Base-by-base conservation (phyloP, 1,284 basidiomycete species). In the Pyrrhoderma noxium region DNA sequence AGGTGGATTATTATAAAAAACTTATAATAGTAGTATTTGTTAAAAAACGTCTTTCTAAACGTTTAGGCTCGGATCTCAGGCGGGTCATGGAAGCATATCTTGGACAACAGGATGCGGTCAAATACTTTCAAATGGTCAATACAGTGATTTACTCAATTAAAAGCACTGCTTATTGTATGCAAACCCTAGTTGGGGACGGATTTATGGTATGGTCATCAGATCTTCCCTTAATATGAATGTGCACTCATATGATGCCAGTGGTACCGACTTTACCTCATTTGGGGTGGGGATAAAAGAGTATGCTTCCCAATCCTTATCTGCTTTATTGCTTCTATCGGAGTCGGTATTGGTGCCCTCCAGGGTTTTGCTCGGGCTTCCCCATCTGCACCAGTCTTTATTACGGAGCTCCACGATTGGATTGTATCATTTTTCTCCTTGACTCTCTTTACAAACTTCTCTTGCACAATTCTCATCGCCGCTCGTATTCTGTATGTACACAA, bases 111-210 rank as follows among this genome's bases (percentile, higher is more conserved):
- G 42, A 52, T 34, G 13, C 53, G 23, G 36, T 37, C 13, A 39
- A 23, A 18, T 45, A 55, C 45, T 47, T 65, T 50, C 58, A 60
- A 22, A 51, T 58, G 21, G 58, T 65, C n/a, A 62, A 63, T 9
- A 58, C 62, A n/a, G 60, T 61, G 23, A 61, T 61, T 1, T 65
- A 64, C 38, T 43, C 64, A 9, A 59, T 64, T 23, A 63, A 64
- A 22, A 65, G 61, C 27, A 57, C 62, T 14, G 57, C 64, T 8
- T 67, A 67, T 50, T 55, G 60, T 13, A 55, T 58, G 8, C 66
- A 68, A 55, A 67, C 65, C 1, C 50, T 68, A 19, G 61, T 67
- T 19, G 65, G 65, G 7, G 65, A 67, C 51, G 60, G 63, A 31
- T 63, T 67, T 21, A 61, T 66, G 54, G 66, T 66, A 51, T 18